These are phyloP conservation scores for Dryadomyces quercivorus DNA, from an alignment of 2,329 filamentous ascomycete genomes.

Conservation along the genomic window DNA sequence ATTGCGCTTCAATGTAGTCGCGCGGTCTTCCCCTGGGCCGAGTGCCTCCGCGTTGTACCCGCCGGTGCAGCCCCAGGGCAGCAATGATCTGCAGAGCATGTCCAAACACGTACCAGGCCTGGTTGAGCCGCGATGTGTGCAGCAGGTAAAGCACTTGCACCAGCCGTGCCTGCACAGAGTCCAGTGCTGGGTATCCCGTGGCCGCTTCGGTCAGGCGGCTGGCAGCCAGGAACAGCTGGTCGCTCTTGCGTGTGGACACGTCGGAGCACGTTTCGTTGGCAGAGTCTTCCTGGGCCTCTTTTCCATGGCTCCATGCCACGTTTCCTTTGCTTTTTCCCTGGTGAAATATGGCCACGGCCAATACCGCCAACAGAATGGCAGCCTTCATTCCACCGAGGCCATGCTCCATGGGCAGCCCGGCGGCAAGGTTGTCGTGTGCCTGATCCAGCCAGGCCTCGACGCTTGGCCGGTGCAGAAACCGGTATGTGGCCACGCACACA, in stretches of 20 bases:
- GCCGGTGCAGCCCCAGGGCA: conserved; percentile 27
- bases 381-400: conserved; percentile 4
- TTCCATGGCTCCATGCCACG: not conserved
- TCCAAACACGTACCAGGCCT: conserved; percentile 34
- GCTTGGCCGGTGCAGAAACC: conserved; percentile 29
- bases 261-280: not conserved
- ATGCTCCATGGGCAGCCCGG: not conserved
- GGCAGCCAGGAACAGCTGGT: conserved; percentile 21
- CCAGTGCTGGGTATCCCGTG: conserved; percentile 23
- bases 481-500: conserved; percentile 27
- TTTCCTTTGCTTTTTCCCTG: not conserved
- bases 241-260: conserved; percentile 11
- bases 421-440: conserved; percentile 29
- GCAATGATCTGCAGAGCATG: conserved; percentile 25
- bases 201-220: conserved; percentile 26
- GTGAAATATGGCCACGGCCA: conserved; percentile 22
- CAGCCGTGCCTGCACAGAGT: conserved; percentile 28
- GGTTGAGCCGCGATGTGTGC: conserved; percentile 31
- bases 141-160: conserved; percentile 31
- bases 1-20: conserved; percentile 36
- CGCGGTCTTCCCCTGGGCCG: not conserved
- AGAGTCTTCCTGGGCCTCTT: not conserved
- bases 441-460: conserved; percentile 30
- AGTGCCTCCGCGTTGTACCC: conserved; percentile 12
- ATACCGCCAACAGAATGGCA: conserved; percentile 25